Evolutionary conservation across 2,329 filamentous ascomycete genomes (phyloP).

Genomic region (Sphaceloma murrayae): DNA sequence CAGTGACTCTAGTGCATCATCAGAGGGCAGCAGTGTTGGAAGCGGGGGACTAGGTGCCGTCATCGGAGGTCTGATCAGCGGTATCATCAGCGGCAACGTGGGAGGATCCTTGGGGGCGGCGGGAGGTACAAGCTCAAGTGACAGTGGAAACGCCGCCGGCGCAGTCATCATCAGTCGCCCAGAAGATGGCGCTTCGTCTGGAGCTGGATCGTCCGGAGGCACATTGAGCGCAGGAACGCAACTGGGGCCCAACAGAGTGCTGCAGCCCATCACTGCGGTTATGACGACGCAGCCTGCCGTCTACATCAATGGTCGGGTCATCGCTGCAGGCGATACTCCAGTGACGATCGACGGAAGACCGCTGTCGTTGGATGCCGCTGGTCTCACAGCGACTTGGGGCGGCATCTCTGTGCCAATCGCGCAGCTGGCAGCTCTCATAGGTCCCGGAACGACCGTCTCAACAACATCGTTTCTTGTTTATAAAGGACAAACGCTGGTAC

Average conservation of each 20-base stretch:
- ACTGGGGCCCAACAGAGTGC: background rate
- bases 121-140: background rate
- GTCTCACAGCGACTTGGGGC: background rate
- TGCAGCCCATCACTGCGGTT: background rate
- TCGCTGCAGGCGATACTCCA: background rate
- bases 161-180: background rate
- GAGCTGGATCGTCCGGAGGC: background rate
- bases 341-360: background rate
- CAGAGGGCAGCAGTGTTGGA: background rate
- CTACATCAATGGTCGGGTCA: conserved; percentile 2
- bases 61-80: background rate
- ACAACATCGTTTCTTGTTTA: background rate
- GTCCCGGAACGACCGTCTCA: background rate
- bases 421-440: conserved; percentile 5
- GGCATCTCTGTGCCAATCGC: background rate
- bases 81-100: conserved; percentile 4
- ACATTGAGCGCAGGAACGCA: background rate
- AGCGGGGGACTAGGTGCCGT: conserved; percentile 1
- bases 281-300: conserved; percentile 3
- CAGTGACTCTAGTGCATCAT: background rate
- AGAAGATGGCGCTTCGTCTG: conserved; percentile 1
- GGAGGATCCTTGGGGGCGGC: background rate
- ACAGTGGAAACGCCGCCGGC: background rate
- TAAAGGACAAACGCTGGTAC: conserved; percentile 2
- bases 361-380: background rate